A percentile compares a stretch with the other conserved stretches of the same genome.
phyloP scores from a whole-genome alignment of 108 stramenopile species.

The Skeletonema potamos region DNA sequence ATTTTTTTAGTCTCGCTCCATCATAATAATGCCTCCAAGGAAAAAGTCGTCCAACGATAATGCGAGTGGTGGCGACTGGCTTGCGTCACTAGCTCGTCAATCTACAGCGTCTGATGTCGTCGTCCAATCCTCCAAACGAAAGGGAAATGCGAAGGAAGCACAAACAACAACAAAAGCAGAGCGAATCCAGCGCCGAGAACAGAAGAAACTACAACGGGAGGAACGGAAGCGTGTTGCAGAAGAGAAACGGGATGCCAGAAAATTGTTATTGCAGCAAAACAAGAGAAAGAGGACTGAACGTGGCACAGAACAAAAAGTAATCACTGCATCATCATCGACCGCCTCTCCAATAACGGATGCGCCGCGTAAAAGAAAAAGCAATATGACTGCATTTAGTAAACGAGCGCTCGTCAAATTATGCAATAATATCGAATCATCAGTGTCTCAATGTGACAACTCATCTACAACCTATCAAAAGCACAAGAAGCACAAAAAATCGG shows the following conservation, averaged over 20 bases:
- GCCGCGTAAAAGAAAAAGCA: background rate
- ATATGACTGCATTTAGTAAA: background rate
- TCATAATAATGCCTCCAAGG: background rate
- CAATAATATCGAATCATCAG: background rate
- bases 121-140: background rate
- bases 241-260: constrained; percentile 3
- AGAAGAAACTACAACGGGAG: constrained; percentile 16
- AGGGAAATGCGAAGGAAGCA: background rate
- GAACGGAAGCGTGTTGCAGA: constrained; percentile 27
- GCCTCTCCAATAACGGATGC: background rate
- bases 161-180: constrained; percentile 3
- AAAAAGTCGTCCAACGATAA: background rate
- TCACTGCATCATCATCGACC: background rate
- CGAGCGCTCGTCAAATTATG: background rate
- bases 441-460: background rate
- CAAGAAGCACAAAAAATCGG: constrained; percentile 2
- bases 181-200: constrained; percentile 23
- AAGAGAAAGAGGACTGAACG: background rate
- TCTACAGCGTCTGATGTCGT: constrained; percentile 14
- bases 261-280: background rate
- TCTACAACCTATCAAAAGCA: background rate
- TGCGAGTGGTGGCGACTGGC: constrained; percentile 14
- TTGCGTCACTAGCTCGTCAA: constrained; percentile 23
- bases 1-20: too few relatives aligned
- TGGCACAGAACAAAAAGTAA: background rate